Conservation (phyloP, 805 yeast species). For the Candida nitratophila region DNA sequence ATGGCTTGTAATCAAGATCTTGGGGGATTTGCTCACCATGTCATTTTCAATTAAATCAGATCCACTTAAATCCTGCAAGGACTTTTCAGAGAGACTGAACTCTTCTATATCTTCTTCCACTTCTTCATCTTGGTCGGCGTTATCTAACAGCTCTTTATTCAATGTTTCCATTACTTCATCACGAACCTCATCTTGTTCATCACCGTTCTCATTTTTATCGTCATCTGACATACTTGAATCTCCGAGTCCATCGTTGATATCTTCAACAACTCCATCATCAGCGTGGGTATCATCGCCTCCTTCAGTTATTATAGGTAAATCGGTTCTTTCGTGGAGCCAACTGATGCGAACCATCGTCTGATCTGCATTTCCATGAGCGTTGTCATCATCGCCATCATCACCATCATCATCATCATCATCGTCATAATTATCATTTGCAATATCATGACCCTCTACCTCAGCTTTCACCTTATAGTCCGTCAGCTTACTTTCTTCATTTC, state of each 20-base stretch:
- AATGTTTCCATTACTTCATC: background rate
- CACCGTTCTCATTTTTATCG: too few relatives aligned
- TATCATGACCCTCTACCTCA: too few relatives aligned
- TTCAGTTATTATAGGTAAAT: background rate
- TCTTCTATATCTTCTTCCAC: background rate
- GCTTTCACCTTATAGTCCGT: background rate
- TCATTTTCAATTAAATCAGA: background rate
- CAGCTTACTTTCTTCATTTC: background rate
- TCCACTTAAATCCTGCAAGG: background rate
- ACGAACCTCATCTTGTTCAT: too few relatives aligned
- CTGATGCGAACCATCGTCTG: background rate
- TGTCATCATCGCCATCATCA: background rate
- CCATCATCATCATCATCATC: background rate
- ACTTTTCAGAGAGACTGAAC: background rate
- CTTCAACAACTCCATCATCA: background rate
- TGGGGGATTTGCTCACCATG: background rate
- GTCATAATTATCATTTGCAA: background rate
- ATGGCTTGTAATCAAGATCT: background rate
- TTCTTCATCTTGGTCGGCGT: background rate
- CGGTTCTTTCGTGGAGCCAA: slow-evolving; percentile 1
- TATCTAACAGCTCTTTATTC: background rate
- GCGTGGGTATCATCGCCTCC: background rate
- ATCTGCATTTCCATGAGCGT: background rate
- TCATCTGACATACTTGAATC: background rate
- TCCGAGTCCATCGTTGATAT: slow-evolving; percentile 1